A percentile compares a stretch with the other conserved stretches of the same genome.
These are phyloP conservation scores for Gliomastix tumulicola DNA, from an alignment of 2,329 filamentous ascomycete species.

Conservation along the genomic window DNA sequence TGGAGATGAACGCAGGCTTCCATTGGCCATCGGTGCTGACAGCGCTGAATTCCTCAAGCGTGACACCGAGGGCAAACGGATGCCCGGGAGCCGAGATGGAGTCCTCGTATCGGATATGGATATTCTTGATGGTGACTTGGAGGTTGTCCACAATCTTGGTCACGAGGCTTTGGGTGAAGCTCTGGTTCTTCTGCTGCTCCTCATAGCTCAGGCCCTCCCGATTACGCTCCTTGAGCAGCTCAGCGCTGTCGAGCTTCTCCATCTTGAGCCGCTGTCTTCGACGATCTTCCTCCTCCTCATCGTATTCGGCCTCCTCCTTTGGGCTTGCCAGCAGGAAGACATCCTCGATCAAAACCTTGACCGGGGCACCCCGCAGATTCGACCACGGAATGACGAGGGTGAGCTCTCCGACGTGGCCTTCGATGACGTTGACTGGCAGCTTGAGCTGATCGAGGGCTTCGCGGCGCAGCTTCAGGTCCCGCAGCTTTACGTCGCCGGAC, in stretches of 20 bases:
- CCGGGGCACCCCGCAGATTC: slow-evolving; percentile 87
- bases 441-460: slow-evolving; percentile 97
- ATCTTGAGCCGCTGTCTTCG: slow-evolving; percentile 91
- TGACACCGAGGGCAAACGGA: slow-evolving; percentile 88
- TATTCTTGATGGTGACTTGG: slow-evolving; percentile 96
- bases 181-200: slow-evolving; percentile 96
- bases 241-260: slow-evolving; percentile 95
- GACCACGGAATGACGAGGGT: slow-evolving; percentile 96
- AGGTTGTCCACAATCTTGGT: slow-evolving; percentile 98
- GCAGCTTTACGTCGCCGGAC: slow-evolving; percentile 95
- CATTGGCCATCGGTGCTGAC: slow-evolving; percentile 93
- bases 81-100: slow-evolving; percentile 92
- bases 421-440: slow-evolving; percentile 91
- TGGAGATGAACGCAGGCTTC: slow-evolving; percentile 93
- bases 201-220: slow-evolving; percentile 91
- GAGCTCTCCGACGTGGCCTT: slow-evolving; percentile 87
- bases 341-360: slow-evolving; percentile 94
- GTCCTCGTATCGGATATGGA: slow-evolving; percentile 97
- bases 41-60: slow-evolving; percentile 92
- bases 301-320: slow-evolving; percentile 89
- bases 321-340: slow-evolving; percentile 92
- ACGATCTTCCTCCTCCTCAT: slow-evolving; percentile 85
- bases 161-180: slow-evolving; percentile 89
- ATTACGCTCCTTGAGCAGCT: slow-evolving; percentile 85
- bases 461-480: slow-evolving; percentile 82